These are phyloP conservation scores for Salvia rosmarinus DNA, from an alignment of 257 asterid genomes.

Conservation along the genomic window DNA sequence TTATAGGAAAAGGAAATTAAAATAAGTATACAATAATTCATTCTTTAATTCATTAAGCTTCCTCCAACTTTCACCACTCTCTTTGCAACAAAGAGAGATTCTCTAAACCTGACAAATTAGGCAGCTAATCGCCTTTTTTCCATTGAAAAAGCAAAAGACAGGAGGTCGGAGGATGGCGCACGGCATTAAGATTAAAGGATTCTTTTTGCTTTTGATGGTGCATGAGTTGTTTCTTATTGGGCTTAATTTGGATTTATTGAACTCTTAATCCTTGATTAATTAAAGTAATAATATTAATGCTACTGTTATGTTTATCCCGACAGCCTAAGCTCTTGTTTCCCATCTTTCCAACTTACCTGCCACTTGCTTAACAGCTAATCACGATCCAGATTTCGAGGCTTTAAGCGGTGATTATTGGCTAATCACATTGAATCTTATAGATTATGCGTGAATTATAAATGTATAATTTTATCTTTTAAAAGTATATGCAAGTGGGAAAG, in stretches of 20 bases:
- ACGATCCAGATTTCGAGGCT: constrained; percentile 27
- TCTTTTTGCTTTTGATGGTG: constrained; percentile 41
- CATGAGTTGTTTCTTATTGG: constrained; percentile 25
- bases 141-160: not conserved
- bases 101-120: constrained; percentile 25
- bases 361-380: constrained; percentile 48
- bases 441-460: constrained; percentile 24
- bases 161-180: constrained; percentile 37
- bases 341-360: constrained; percentile 52
- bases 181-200: constrained; percentile 38
- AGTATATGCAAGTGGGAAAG: constrained; percentile 9
- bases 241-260: constrained; percentile 25
- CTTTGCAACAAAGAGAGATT: constrained; percentile 4
- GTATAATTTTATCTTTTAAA: not conserved
- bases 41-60: too few species aligned
- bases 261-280: constrained; percentile 24
- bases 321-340: constrained; percentile 42
- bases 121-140: constrained; percentile 22
- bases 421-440: constrained; percentile 35
- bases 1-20: too few species aligned
- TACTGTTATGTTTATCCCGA: constrained; percentile 49
- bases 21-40: too few species aligned
- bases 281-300: constrained; percentile 34
- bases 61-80: too few species aligned
- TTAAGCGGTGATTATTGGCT: constrained; percentile 30